Conservation (phyloP, 306 rosid genomes). For the Quercus wislizeni region DNA sequence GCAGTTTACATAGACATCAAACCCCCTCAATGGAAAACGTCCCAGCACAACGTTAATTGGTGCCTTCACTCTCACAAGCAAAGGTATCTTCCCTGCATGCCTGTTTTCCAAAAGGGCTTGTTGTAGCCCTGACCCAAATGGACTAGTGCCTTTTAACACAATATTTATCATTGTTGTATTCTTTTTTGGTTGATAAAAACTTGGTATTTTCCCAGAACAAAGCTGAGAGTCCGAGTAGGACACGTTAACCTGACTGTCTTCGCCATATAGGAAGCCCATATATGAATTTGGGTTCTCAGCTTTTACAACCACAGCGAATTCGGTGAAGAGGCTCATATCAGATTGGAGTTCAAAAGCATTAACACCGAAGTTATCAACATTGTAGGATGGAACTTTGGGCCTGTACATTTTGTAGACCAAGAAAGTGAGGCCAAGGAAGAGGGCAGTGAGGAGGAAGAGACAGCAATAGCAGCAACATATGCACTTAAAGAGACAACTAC, state of each 20-base stretch:
- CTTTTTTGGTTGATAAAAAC: constrained; percentile 36
- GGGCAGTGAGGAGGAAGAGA: constrained; percentile 26
- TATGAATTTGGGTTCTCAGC: constrained; percentile 45
- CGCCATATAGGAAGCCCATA: constrained; percentile 34
- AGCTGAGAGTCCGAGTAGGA: constrained; percentile 26
- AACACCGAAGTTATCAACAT: constrained; percentile 24
- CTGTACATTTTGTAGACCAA: neutral
- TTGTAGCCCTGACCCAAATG: constrained; percentile 17
- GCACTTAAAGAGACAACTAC: constrained; percentile 15
- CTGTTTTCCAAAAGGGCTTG: constrained; percentile 4
- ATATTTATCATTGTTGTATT: constrained; percentile 25
- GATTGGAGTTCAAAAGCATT: constrained; percentile 18
- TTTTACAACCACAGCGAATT: constrained; percentile 23
- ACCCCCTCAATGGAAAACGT: neutral
- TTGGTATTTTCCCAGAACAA: constrained; percentile 28
- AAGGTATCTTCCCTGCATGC: constrained; percentile 25
- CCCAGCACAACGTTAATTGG: constrained; percentile 33
- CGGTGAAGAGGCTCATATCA: constrained; percentile 13
- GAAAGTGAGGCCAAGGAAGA: neutral
- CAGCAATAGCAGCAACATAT: constrained; percentile 31
- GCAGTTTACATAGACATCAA: constrained; percentile 30
- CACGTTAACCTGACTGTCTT: constrained; percentile 15
- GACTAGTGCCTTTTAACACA: constrained; percentile 32
- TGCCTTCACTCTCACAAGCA: constrained; percentile 29
- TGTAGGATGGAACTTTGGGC: constrained; percentile 39